phyloP scores from a whole-genome alignment of 495 filamentous ascomycete genomes.

The Tuber umbilicatum region DNA sequence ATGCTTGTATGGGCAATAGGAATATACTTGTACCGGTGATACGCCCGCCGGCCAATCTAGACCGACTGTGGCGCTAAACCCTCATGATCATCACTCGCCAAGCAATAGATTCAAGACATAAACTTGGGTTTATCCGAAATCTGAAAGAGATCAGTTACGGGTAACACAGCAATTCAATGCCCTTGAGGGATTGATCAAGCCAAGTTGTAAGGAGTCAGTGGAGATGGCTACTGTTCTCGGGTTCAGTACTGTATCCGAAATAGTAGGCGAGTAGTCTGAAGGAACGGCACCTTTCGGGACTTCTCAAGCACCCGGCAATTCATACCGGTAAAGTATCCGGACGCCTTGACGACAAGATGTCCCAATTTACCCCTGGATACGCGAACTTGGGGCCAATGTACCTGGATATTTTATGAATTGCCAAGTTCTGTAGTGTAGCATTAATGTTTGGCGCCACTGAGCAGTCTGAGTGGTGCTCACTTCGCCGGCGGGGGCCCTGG shows the following conservation, averaged over 20 bases:
- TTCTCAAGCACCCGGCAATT: too few relatives aligned
- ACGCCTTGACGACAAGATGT: too few relatives aligned
- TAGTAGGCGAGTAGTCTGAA: neutral
- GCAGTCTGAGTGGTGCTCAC: neutral
- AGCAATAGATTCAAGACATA: neutral
- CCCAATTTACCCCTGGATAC: too few relatives aligned
- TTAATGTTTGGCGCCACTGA: neutral
- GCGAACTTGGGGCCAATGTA: too few relatives aligned
- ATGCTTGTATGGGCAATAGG: neutral
- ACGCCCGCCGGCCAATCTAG: neutral
- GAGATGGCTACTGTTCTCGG: neutral
- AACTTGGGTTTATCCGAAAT: neutral
- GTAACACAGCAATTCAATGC: neutral
- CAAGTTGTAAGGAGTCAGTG: neutral
- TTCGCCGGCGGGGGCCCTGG: neutral
- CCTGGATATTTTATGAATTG: too few relatives aligned
- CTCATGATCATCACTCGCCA: neutral
- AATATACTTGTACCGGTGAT: too few relatives aligned
- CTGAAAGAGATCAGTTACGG: neutral
- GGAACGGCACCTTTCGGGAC: too few relatives aligned
- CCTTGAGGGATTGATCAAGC: neutral
- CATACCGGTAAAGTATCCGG: too few relatives aligned
- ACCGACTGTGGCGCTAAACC: neutral
- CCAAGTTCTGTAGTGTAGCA: neutral
- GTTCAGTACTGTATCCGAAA: neutral